These are phyloP conservation scores for Cladosporium sp. DNA, from an alignment of 2,329 filamentous ascomycete genomes.

Conservation along the genomic window DNA sequence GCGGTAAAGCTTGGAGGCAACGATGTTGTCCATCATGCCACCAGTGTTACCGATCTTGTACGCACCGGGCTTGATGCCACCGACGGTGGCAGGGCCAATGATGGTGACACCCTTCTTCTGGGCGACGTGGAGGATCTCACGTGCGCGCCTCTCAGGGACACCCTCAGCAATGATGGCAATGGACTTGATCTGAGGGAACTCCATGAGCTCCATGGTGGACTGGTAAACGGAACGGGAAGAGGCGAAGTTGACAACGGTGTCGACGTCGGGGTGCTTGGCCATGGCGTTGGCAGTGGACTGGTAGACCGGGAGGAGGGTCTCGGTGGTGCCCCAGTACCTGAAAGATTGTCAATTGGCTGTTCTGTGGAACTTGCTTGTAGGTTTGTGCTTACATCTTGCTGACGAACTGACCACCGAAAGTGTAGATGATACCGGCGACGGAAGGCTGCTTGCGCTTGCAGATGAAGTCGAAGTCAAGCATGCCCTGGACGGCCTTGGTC, in stretches of 20 bases:
- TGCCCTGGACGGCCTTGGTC: slow-evolving; percentile 64
- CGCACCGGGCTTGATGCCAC: slow-evolving; percentile 97
- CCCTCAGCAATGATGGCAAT: slow-evolving; percentile 99
- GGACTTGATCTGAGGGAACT: slow-evolving; percentile 92
- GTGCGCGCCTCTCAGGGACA: slow-evolving; percentile 96
- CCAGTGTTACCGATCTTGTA: slow-evolving; percentile 99
- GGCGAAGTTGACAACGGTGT: slow-evolving; percentile 98
- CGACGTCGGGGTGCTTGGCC: slow-evolving; percentile 93
- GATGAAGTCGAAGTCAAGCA: slow-evolving; percentile 99
- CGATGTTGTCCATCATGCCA: slow-evolving; percentile 99
- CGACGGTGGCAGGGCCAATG: slow-evolving; percentile 95
- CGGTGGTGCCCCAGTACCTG: slow-evolving; percentile 96
- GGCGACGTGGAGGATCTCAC: slow-evolving; percentile 94
- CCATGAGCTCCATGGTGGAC: slow-evolving; percentile 98
- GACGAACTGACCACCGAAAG: slow-evolving; percentile 98
- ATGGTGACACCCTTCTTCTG: slow-evolving; percentile 99
- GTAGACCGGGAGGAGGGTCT: slow-evolving; percentile 97
- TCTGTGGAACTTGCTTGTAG: not conserved
- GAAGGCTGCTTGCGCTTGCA: slow-evolving; percentile 97
- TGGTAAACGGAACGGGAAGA: slow-evolving; percentile 97
- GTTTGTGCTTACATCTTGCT: slow-evolving; percentile 76
- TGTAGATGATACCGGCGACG: slow-evolving; percentile 99
- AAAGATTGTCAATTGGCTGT: slow-evolving; percentile 22
- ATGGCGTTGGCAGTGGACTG: slow-evolving; percentile 89
- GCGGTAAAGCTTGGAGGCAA: slow-evolving; percentile 99